Evolutionary conservation across 768 basidiomycete species (phyloP).

Genomic region (Amanita brunnescens): DNA sequence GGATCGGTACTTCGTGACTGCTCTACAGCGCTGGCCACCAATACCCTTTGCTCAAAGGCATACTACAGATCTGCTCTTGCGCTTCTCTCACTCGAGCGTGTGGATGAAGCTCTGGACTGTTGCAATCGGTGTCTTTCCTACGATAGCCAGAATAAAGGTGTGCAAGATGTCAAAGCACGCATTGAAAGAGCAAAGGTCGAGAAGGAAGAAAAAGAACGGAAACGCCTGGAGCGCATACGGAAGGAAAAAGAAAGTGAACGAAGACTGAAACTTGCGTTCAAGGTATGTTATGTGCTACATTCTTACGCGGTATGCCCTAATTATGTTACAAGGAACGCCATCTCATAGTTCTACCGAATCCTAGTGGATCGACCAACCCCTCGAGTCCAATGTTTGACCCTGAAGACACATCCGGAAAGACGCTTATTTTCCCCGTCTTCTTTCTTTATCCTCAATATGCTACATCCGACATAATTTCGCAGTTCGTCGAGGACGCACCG

Average conservation of each 20-base stretch:
- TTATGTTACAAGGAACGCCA: conserved; percentile 55
- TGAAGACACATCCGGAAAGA: conserved; percentile 48
- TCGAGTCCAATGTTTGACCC: conserved; percentile 59
- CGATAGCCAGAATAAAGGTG: conserved; percentile 47
- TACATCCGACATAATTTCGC: conserved; percentile 81
- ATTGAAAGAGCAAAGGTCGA: conserved; percentile 36
- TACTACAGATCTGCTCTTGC: conserved; percentile 80
- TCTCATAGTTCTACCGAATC: conserved; percentile 46
- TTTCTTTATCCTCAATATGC: conserved; percentile 89
- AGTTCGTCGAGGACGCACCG: conserved; percentile 79
- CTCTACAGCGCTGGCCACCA: conserved; percentile 57
- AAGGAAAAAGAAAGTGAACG: conserved; percentile 44
- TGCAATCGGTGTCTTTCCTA: conserved; percentile 59
- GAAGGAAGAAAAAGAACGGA: conserved; percentile 43
- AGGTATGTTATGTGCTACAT: conserved; percentile 34
- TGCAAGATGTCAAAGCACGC: conserved; percentile 41
- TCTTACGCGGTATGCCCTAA: conserved; percentile 2
- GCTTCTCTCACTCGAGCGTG: conserved; percentile 61
- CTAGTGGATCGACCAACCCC: conserved; percentile 44
- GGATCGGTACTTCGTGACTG: conserved; percentile 83
- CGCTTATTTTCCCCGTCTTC: conserved; percentile 79
- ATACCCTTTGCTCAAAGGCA: conserved; percentile 67
- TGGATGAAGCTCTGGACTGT: conserved; percentile 79
- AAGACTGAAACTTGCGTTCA: conserved; percentile 49
- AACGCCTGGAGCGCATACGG: conserved; percentile 38